Evolutionary conservation across 768 basidiomycete genomes (phyloP).

Genomic region (Pholiota conissans): DNA sequence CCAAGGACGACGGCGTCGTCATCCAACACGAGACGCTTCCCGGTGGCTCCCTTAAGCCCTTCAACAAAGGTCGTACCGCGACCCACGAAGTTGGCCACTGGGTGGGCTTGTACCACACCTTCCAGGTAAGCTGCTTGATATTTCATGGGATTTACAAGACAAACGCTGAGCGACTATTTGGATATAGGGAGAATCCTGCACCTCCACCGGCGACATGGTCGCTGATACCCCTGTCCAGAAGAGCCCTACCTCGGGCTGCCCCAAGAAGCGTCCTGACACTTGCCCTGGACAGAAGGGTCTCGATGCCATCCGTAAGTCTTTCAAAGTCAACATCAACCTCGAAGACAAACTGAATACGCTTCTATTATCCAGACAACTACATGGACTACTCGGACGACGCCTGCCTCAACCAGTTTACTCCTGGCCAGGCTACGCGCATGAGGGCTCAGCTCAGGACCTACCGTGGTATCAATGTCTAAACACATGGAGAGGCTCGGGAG

Average conservation of each 20-base stretch:
- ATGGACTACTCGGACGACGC: conserved; percentile 42
- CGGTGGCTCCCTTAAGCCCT: conserved; percentile 22
- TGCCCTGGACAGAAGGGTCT: conserved; percentile 24
- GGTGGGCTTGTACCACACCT: conserved; percentile 39
- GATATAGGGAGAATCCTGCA: conserved; percentile 34
- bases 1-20: conserved; percentile 40
- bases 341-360: not conserved
- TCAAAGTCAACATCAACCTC: not conserved
- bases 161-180: not conserved
- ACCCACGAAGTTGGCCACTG: conserved; percentile 33
- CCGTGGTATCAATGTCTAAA: not conserved
- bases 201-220: conserved; percentile 34
- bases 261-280: conserved; percentile 19
- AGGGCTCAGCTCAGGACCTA: conserved; percentile 26
- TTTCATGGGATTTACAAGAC: not conserved
- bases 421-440: conserved; percentile 34
- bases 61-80: conserved; percentile 28
- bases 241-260: conserved; percentile 30
- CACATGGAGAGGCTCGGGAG: no score
- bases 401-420: conserved; percentile 39
- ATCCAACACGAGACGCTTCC: conserved; percentile 29
- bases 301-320: conserved; percentile 33
- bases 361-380: conserved; percentile 27
- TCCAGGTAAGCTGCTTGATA: conserved; percentile 23
- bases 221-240: conserved; percentile 40